Conservation (phyloP, 1,284 basidiomycete genomes). For the Hypsizygus ulmarius region DNA sequence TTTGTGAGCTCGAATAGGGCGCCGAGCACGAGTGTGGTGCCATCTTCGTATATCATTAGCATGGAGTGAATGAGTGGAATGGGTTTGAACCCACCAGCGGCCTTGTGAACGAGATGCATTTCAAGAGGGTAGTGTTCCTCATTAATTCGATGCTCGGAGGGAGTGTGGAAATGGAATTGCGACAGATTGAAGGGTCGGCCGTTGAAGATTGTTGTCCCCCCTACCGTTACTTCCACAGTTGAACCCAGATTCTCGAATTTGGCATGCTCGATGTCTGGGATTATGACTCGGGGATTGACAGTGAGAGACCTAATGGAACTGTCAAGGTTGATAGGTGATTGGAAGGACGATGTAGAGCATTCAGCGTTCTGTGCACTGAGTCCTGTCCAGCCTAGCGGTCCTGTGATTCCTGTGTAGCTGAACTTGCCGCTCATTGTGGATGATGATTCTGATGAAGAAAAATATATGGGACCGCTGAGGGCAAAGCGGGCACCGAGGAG, state of each 20-base stretch:
- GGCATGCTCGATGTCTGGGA: not conserved
- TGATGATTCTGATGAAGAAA: too few species aligned
- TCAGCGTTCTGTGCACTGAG: not conserved
- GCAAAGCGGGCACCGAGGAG: too few species aligned
- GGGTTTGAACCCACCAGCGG: not conserved
- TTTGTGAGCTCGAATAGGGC: slow-evolving; percentile 8
- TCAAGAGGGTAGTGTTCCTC: slow-evolving; percentile 13
- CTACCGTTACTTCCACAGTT: slow-evolving; percentile 6
- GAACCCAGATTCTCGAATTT: slow-evolving; percentile 6
- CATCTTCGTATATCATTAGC: not conserved
- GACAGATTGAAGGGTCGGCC: slow-evolving; percentile 1
- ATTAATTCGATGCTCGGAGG: slow-evolving; percentile 12
- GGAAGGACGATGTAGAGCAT: slow-evolving; percentile 8
- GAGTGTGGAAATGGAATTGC: slow-evolving; percentile 17
- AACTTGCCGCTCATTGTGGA: not conserved
- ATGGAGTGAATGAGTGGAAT: not conserved
- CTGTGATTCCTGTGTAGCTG: slow-evolving; percentile 10
- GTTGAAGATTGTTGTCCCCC: not conserved
- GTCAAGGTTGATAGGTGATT: slow-evolving; percentile 14
- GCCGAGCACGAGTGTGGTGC: slow-evolving; percentile 5
- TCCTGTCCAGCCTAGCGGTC: slow-evolving; percentile 12
- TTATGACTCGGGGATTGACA: not conserved
- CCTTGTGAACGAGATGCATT: slow-evolving; percentile 13
- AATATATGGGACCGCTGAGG: too few species aligned
- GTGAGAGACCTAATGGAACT: not conserved